phyloP scores from a whole-genome alignment of 441 rosid genomes.

The Mallotus repandus region DNA sequence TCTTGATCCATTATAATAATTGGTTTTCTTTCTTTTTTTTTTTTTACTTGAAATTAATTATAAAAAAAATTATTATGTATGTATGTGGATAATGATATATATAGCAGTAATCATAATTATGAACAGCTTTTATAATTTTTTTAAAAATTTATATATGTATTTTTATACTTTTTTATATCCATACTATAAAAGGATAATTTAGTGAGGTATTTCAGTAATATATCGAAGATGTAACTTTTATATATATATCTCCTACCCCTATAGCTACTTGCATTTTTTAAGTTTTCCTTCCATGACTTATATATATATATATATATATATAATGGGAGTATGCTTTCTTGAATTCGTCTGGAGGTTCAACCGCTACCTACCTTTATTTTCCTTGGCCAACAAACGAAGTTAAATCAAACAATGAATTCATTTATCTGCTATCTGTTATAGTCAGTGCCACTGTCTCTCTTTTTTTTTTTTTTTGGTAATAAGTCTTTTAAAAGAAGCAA shows the following conservation, averaged over 20 bases:
- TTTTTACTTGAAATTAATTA: neutral
- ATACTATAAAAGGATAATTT: no score
- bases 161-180: no score
- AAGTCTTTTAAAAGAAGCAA: neutral
- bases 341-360: constrained; percentile 53
- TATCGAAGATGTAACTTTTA: no score
- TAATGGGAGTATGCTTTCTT: constrained; percentile 29
- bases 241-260: no score
- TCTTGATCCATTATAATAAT: neutral
- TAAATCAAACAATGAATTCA: constrained; percentile 25
- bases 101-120: no score
- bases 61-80: neutral
- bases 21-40: neutral
- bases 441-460: constrained; percentile 22
- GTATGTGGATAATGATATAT: no score
- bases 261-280: no score
- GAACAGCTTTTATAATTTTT: no score
- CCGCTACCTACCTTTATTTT: constrained; percentile 61
- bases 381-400: constrained; percentile 45
- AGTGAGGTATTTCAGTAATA: no score
- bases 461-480: neutral
- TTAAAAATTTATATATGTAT: no score
- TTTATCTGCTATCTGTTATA: constrained; percentile 7
- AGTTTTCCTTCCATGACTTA: no score
- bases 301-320: no score